Evolutionary conservation across 1,284 basidiomycete genomes (phyloP).

Genomic region (Sporisorium sorghi): DNA sequence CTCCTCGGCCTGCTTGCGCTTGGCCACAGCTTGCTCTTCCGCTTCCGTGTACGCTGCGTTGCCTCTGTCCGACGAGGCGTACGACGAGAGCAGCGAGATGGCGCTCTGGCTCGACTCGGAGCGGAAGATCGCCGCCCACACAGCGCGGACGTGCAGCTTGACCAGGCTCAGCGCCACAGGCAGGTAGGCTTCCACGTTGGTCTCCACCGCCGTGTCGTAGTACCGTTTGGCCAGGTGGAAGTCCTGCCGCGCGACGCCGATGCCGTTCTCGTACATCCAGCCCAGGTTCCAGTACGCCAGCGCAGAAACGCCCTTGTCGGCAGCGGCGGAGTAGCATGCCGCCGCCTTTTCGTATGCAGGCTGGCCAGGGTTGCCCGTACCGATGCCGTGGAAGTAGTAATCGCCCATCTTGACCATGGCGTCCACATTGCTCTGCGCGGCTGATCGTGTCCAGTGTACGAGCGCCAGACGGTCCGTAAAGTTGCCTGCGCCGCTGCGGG

Average conservation of each 20-base stretch:
- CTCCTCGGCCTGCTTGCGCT: slow-evolving; percentile 32
- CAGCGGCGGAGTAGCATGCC: slow-evolving; percentile 88
- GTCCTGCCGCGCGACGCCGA: slow-evolving; percentile 82
- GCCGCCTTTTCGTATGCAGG: slow-evolving; percentile 82
- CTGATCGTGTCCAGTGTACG: slow-evolving; percentile 92
- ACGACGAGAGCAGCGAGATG: slow-evolving; percentile 52
- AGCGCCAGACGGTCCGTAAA: slow-evolving; percentile 80
- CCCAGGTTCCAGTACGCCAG: slow-evolving; percentile 98
- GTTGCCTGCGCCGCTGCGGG: slow-evolving; percentile 27
- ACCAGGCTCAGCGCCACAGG: slow-evolving; percentile 84
- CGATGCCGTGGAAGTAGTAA: slow-evolving; percentile 82
- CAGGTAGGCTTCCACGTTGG: slow-evolving; percentile 87
- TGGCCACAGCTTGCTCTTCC: slow-evolving; percentile 46
- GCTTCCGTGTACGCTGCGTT: slow-evolving; percentile 57
- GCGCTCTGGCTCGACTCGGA: slow-evolving; percentile 56
- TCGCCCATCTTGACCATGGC: slow-evolving; percentile 90
- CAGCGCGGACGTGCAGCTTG: slow-evolving; percentile 84
- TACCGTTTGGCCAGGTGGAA: slow-evolving; percentile 96
- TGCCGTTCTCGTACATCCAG: slow-evolving; percentile 98
- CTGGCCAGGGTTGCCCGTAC: slow-evolving; percentile 74
- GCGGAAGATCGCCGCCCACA: slow-evolving; percentile 74
- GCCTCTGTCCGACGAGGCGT: slow-evolving; percentile 25
- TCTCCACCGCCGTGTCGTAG: slow-evolving; percentile 89
- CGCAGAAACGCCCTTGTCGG: slow-evolving; percentile 88
- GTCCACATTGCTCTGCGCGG: slow-evolving; percentile 91